Base-by-base conservation (phyloP, 2,329 filamentous ascomycete species). In the Metarhizium brunneum region DNA sequence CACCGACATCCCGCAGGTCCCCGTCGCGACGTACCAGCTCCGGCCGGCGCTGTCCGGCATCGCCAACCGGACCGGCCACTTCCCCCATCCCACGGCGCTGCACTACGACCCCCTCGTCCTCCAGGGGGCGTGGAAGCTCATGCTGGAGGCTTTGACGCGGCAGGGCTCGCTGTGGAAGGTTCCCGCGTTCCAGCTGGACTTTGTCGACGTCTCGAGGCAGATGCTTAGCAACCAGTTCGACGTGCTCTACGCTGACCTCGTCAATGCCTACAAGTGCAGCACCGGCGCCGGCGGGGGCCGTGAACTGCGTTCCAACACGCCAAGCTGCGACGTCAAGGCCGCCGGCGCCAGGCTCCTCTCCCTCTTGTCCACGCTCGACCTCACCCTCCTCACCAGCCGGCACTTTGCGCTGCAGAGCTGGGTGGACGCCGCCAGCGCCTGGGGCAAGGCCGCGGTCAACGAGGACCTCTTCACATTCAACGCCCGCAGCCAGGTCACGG, bases 201-300 rank as follows among this genome's bases (percentile, higher is more conserved):
- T 78, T 32, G 69, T 76, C n/a, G 77, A 79, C 59, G 64, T 78
- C 13, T 75, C 75, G 2, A 69, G 76, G 2, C 76, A 80, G 62
- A 72, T 79, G 14, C 61, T 78, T 47, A 69, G 69, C 48, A 78
- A 79, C 61, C 67, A 67, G 6, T 79, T 79, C 60, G 67, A 69
- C n/a, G 59, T 65, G 0, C 50, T 68, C 5, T 77, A 77, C 64
- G 56, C 54, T 1, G 54, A 65, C 11, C 64, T 78, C 2, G 63
- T 77, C 8, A 50, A 59, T 0, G 63, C 66, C 13, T 74, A 61
- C 54, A 56, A 55, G 7, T 50, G 32, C 52, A 54, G 58, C 16
- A 53, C 59, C 69, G 6, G 6, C 6, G 50, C 59, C 57, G 16
- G 62, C 62, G 16, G 56, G 53, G 49, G 55, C 57, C 35, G 49